These are phyloP conservation scores for Ophiobolus disseminans DNA, from an alignment of 2,329 filamentous ascomycete species.

Conservation along the genomic window DNA sequence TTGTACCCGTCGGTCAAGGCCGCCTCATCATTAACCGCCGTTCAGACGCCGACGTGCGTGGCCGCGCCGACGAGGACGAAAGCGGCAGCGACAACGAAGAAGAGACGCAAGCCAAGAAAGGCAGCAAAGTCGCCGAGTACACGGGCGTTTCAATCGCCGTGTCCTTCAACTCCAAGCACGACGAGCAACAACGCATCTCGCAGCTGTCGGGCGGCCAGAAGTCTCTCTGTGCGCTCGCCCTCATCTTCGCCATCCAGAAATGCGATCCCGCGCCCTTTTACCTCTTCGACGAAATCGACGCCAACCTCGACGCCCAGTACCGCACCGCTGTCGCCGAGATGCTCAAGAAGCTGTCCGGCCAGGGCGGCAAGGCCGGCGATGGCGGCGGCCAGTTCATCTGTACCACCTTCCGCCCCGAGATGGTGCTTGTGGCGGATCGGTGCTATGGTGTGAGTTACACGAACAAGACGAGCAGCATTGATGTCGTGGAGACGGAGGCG, in stretches of 20 bases:
- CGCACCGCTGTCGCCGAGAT: constrained; percentile 92
- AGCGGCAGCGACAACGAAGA: constrained; percentile 41
- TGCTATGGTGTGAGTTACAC: constrained; percentile 94
- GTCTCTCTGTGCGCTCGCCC: constrained; percentile 93
- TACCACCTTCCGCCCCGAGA: constrained; percentile 97
- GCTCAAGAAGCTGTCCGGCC: constrained; percentile 65
- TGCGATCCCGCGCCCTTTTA: constrained; percentile 98
- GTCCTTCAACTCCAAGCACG: constrained; percentile 97
- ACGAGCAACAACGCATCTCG: constrained; percentile 97
- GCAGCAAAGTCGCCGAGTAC: constrained; percentile 82
- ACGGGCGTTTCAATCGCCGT: constrained; percentile 95
- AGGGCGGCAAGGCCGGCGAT: constrained; percentile 49
- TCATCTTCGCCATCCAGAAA: constrained; percentile 98
- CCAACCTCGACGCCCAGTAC: constrained; percentile 97
- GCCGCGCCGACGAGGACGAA: constrained; percentile 64
- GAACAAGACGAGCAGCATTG: constrained; percentile 93
- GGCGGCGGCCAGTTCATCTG: constrained; percentile 87
- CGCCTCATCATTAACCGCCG: constrained; percentile 91
- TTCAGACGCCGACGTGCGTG: constrained; percentile 74
- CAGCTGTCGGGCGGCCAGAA: constrained; percentile 98
- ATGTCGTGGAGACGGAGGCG: constrained; percentile 85
- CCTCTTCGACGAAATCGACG: constrained; percentile 98
- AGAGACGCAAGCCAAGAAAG: constrained; percentile 38
- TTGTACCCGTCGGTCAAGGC: constrained; percentile 92
- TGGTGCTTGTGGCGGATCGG: constrained; percentile 93